A percentile compares a stretch with the other conserved stretches of the same genome.
These are phyloP conservation scores for Diaporthe longicolla DNA, from an alignment of 2,329 filamentous ascomycete species.

Conservation along the genomic window DNA sequence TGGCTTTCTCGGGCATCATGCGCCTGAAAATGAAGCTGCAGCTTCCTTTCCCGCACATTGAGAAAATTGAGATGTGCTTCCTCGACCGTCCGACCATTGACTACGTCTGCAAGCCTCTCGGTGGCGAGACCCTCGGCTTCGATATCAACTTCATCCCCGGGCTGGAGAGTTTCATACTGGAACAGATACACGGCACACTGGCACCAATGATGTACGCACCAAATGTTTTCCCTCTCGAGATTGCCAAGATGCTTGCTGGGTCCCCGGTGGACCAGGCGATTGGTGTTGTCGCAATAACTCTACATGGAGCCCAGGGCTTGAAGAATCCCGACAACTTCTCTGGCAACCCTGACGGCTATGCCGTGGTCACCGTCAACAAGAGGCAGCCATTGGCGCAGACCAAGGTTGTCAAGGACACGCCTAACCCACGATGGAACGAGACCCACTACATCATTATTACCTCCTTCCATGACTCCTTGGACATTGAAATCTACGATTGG, in stretches of 20 bases:
- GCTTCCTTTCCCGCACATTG: conserved; percentile 94
- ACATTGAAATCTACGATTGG: conserved; percentile 89
- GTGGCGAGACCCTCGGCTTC: conserved; percentile 94
- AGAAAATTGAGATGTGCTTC: conserved; percentile 96
- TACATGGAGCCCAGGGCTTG: conserved; percentile 91
- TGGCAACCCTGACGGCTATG: conserved; percentile 92
- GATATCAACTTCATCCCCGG: conserved; percentile 99
- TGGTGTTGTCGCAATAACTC: conserved; percentile 90
- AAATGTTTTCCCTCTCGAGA: conserved; percentile 98
- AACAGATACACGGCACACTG: conserved; percentile 94
- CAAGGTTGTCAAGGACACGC: conserved; percentile 87
- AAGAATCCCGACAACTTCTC: conserved; percentile 97
- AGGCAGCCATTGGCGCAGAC: conserved; percentile 87
- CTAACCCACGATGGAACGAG: conserved; percentile 95
- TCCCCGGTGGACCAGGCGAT: conserved; percentile 96
- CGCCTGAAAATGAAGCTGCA: conserved; percentile 98
- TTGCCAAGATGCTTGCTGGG: conserved; percentile 97
- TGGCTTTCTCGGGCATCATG: conserved; percentile 96
- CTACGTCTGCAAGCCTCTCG: conserved; percentile 97
- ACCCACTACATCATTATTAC: conserved; percentile 96
- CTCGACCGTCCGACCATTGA: conserved; percentile 90
- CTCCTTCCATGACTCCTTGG: conserved; percentile 88
- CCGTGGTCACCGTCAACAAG: conserved; percentile 86
- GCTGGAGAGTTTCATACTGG: conserved; percentile 91
- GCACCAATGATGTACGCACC: conserved; percentile 98